Percentiles rank a stretch among this genome's conserved stretches.
Evolutionary conservation across 1,284 basidiomycete genomes (phyloP).

Genomic region (Malassezia caprae): DNA sequence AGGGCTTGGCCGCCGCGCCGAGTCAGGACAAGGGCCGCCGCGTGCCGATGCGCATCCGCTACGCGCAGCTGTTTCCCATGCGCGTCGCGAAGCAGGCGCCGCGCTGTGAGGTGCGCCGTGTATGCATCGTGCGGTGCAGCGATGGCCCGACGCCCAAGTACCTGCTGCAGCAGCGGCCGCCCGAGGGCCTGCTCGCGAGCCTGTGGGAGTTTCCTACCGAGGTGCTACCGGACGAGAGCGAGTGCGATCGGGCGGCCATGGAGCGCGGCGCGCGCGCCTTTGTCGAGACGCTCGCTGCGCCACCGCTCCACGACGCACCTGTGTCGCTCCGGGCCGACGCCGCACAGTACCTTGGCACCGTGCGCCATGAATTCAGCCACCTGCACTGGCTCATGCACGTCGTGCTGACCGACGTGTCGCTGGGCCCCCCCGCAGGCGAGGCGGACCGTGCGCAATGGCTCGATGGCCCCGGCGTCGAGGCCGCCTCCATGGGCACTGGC

Average conservation of each 20-base stretch:
- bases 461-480: neutral
- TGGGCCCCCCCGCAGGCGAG: neutral
- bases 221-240: neutral
- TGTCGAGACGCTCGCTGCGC: neutral
- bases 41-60: slow-evolving; percentile 12
- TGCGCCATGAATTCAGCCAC: slow-evolving; percentile 15
- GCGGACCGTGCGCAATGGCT: neutral
- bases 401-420: neutral
- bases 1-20: slow-evolving; percentile 7
- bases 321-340: neutral
- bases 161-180: slow-evolving; percentile 22
- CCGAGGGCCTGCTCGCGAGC: slow-evolving; percentile 54
- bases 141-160: neutral
- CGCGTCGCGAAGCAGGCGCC: slow-evolving; percentile 71
- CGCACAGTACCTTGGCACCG: neutral
- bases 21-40: neutral
- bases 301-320: neutral
- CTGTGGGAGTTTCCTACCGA: slow-evolving; percentile 43
- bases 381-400: slow-evolving; percentile 15
- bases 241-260: neutral
- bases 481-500: slow-evolving; percentile 13
- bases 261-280: neutral
- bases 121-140: slow-evolving; percentile 57
- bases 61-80: slow-evolving; percentile 68
- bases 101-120: slow-evolving; percentile 71